These are phyloP conservation scores for Alternaria burnsii DNA, from an alignment of 2,329 filamentous ascomycete species.

Conservation along the genomic window DNA sequence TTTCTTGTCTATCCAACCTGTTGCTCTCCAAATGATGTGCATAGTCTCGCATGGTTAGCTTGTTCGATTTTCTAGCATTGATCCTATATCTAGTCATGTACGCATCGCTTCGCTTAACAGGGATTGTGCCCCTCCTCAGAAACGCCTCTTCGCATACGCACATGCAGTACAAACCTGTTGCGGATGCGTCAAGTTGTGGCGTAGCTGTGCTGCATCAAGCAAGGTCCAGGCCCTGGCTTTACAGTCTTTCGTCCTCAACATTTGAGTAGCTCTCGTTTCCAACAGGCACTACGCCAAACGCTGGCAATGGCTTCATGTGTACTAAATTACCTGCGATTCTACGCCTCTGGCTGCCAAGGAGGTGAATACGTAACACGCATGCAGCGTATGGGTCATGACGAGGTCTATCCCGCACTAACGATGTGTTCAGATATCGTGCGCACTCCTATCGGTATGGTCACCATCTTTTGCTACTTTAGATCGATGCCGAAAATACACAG, in stretches of 20 bases:
- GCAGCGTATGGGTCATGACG: background rate
- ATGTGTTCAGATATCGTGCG: no score
- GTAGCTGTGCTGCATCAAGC: background rate
- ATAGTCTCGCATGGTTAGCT: background rate
- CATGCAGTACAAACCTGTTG: background rate
- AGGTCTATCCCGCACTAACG: no score
- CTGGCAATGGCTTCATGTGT: background rate
- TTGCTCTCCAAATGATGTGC: background rate
- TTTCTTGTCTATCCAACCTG: background rate
- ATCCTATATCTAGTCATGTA: background rate
- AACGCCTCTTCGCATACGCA: background rate
- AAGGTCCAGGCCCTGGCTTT: background rate
- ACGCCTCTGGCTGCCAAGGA: background rate
- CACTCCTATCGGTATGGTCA: no score
- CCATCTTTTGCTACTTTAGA: no score
- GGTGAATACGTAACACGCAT: background rate
- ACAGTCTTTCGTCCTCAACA: background rate
- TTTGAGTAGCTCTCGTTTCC: background rate
- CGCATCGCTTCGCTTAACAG: background rate
- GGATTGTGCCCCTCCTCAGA: background rate
- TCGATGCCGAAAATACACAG: no score
- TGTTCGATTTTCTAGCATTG: background rate
- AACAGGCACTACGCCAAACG: background rate
- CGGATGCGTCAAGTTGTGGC: background rate
- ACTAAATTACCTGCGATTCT: background rate